A percentile compares a stretch with the other conserved stretches of the same genome.
These are phyloP conservation scores for Drechslerella stenobrocha DNA, from an alignment of 2,329 filamentous ascomycete species.

Conservation along the genomic window DNA sequence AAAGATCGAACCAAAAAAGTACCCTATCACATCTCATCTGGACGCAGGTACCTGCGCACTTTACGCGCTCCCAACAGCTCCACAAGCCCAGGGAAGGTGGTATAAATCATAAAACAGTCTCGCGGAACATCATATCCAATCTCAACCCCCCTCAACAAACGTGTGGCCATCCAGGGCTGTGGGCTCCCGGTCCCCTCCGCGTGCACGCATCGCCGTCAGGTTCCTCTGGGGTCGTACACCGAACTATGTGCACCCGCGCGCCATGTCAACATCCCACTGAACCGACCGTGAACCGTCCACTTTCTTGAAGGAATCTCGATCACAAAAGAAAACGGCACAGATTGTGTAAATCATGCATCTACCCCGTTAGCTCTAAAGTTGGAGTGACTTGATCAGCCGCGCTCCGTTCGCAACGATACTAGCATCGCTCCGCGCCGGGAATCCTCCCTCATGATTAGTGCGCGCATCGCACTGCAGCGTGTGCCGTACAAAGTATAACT, in stretches of 20 bases:
- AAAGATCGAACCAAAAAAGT: neutral
- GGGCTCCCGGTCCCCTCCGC: constrained; percentile 27
- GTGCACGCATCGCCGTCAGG: constrained; percentile 6
- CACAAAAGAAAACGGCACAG: neutral
- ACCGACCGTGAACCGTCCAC: neutral
- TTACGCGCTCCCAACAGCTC: neutral
- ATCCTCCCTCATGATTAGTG: too few species aligned
- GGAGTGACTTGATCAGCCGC: too few species aligned
- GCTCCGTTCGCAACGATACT: neutral
- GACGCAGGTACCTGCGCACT: constrained; percentile 1
- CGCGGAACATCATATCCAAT: neutral
- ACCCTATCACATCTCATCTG: too few species aligned
- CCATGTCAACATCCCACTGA: neutral
- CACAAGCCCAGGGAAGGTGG: neutral
- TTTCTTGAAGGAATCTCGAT: constrained; percentile 3
- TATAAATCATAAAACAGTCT: neutral
- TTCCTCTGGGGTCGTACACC: constrained; percentile 14
- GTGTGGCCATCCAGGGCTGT: constrained; percentile 26
- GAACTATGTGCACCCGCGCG: constrained; percentile 4
- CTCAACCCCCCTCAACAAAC: neutral
- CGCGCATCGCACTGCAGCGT: too few species aligned
- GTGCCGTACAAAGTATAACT: too few species aligned
- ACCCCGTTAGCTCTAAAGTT: neutral
- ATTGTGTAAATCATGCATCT: constrained; percentile 14
- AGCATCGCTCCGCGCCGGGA: neutral